Evolutionary conservation across 768 basidiomycete genomes (phyloP).

Genomic region (Lactarius tabidus): DNA sequence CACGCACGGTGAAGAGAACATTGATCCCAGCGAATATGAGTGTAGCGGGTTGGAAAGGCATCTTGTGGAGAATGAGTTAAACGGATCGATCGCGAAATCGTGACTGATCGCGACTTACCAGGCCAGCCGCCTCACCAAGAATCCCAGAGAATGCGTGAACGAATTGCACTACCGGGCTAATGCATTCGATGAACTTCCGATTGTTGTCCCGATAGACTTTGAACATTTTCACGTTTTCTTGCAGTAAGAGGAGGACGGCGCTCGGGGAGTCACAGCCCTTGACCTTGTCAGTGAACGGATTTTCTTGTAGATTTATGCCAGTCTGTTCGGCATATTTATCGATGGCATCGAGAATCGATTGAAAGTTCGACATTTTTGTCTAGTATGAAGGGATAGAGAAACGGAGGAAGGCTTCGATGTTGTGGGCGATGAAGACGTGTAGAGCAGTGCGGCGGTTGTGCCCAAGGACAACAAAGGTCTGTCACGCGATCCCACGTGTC

Average conservation of each 20-base stretch:
- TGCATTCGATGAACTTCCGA: neutral
- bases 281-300: neutral
- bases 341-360: neutral
- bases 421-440: no score
- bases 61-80: neutral
- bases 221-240: neutral
- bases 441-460: no score
- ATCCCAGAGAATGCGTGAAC: neutral
- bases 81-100: neutral
- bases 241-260: neutral
- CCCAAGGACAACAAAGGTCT: no score
- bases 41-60: neutral
- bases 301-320: neutral
- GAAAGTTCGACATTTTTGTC: neutral
- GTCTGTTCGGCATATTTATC: neutral
- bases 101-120: neutral
- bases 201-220: neutral
- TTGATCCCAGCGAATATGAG: neutral
- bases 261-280: neutral
- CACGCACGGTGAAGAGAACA: neutral
- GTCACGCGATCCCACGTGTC: no score
- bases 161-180: neutral
- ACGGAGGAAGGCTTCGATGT: no score
- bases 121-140: neutral
- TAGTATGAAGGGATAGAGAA: no score